Evolutionary conservation across 2,329 filamentous ascomycete species (phyloP).

Genomic region (Nothomitra cinnamomea): DNA sequence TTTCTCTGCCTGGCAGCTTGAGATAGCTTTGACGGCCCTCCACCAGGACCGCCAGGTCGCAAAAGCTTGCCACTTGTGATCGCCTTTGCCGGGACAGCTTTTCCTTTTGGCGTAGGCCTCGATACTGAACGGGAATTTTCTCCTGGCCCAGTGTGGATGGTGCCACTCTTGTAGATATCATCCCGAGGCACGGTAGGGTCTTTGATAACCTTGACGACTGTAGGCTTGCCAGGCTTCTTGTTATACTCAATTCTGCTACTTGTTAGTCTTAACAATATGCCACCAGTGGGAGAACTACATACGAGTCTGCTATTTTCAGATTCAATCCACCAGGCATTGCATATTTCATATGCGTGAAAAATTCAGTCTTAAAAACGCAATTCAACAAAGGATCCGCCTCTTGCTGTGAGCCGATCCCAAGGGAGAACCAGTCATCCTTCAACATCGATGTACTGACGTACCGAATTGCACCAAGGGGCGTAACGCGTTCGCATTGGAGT

Average conservation of each 20-base stretch:
- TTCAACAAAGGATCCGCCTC: conserved; percentile 87
- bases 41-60: conserved; percentile 71
- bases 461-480: conserved; percentile 77
- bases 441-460: conserved; percentile 64
- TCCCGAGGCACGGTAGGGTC: conserved; percentile 55
- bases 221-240: conserved; percentile 91
- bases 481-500: conserved; percentile 64
- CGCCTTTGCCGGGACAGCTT: conserved; percentile 70
- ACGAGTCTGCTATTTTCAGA: conserved; percentile 61
- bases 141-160: conserved; percentile 71
- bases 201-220: conserved; percentile 76
- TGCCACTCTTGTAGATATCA: conserved; percentile 87
- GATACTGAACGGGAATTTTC: conserved; percentile 72
- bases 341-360: conserved; percentile 80
- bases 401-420: conserved; percentile 76
- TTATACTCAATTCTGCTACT: conserved; percentile 62
- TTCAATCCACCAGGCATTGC: conserved; percentile 66
- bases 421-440: conserved; percentile 92
- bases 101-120: conserved; percentile 70
- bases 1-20: conserved; percentile 22
- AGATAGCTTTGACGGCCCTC: conserved; percentile 53
- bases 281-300: conserved; percentile 15
- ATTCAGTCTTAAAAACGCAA: conserved; percentile 90
- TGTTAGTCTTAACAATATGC: conserved; percentile 14
- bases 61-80: conserved; percentile 90